Percentiles rank a stretch among this genome's conserved stretches.
These are phyloP conservation scores for Hordeum pubiflorum DNA, from an alignment of 202 grass and related monocot species.

Conservation along the genomic window DNA sequence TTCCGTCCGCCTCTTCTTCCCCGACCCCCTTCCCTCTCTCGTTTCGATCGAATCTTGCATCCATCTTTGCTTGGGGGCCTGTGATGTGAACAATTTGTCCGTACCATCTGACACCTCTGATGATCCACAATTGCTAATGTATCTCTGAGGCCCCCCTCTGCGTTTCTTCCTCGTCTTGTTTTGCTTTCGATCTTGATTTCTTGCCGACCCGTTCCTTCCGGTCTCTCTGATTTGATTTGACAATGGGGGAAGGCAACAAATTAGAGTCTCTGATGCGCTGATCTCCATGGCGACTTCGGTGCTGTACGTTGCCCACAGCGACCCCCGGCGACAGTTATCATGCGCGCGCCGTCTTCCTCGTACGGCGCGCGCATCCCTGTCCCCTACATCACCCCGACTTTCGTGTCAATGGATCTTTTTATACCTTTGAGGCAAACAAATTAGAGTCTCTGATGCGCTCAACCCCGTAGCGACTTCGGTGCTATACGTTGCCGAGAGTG, in stretches of 20 bases:
- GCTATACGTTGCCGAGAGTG: neutral
- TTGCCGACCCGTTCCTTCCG: no score
- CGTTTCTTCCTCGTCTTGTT: neutral
- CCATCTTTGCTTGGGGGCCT: neutral
- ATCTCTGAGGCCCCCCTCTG: conserved; percentile 42
- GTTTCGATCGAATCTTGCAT: neutral
- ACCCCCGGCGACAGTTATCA: neutral
- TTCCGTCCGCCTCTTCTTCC: neutral
- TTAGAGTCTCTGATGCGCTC: neutral
- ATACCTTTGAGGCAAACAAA: neutral
- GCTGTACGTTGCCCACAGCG: neutral
- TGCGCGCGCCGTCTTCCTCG: neutral
- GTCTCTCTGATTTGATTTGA: no score
- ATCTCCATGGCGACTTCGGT: neutral
- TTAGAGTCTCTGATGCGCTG: neutral
- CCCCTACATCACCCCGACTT: neutral
- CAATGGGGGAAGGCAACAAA: neutral
- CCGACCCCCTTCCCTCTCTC: neutral
- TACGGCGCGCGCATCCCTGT: neutral
- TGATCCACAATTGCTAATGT: conserved; percentile 27
- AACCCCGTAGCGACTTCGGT: neutral
- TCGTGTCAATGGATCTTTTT: neutral
- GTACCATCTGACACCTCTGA: conserved; percentile 64
- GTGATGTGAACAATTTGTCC: conserved; percentile 55
- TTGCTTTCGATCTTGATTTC: neutral